Percentiles rank a stretch among this genome's conserved stretches.
These are phyloP conservation scores for Apiotrichum brassicae DNA, from an alignment of 1,284 basidiomycete species.

Conservation along the genomic window DNA sequence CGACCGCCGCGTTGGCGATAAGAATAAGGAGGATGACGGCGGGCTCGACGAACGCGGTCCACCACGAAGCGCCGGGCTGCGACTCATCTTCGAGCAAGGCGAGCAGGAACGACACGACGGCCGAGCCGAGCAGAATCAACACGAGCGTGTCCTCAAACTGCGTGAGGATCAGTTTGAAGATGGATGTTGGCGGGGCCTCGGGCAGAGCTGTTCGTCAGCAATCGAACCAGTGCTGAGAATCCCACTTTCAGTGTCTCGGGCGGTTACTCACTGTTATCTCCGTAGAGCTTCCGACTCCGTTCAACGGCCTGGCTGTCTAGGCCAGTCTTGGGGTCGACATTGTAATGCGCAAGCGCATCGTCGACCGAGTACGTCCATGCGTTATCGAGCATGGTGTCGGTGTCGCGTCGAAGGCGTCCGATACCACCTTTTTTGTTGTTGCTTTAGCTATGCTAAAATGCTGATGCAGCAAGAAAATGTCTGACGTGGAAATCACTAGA, in stretches of 20 bases:
- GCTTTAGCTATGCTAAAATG: too few species aligned
- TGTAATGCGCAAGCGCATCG: slow-evolving; percentile 42
- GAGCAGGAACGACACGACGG: slow-evolving; percentile 80
- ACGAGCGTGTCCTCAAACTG: slow-evolving; percentile 98
- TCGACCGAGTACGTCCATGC: slow-evolving; percentile 44
- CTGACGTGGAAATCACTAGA: too few species aligned
- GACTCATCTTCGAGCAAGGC: slow-evolving; percentile 71
- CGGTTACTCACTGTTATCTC: slow-evolving; percentile 65
- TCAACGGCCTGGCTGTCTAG: slow-evolving; percentile 47
- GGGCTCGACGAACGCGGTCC: too few species aligned
- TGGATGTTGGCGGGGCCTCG: slow-evolving; percentile 78
- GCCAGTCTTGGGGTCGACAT: slow-evolving; percentile 33
- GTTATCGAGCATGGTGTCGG: slow-evolving; percentile 36
- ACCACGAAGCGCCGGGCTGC: too few species aligned
- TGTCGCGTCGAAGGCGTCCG: neutral
- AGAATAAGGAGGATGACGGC: too few species aligned
- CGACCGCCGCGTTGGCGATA: slow-evolving; percentile 77
- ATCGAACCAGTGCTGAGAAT: too few species aligned
- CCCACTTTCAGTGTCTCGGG: neutral
- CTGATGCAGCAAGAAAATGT: too few species aligned
- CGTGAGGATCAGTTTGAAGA: slow-evolving; percentile 89
- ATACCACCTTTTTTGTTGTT: too few species aligned
- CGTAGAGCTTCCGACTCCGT: slow-evolving; percentile 70
- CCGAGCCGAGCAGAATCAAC: slow-evolving; percentile 81
- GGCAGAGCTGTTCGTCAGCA: slow-evolving; percentile 60